A percentile compares a stretch with the other conserved stretches of the same genome.
phyloP scores from a whole-genome alignment of 2,329 filamentous ascomycete genomes.

The Orbilia javanica region DNA sequence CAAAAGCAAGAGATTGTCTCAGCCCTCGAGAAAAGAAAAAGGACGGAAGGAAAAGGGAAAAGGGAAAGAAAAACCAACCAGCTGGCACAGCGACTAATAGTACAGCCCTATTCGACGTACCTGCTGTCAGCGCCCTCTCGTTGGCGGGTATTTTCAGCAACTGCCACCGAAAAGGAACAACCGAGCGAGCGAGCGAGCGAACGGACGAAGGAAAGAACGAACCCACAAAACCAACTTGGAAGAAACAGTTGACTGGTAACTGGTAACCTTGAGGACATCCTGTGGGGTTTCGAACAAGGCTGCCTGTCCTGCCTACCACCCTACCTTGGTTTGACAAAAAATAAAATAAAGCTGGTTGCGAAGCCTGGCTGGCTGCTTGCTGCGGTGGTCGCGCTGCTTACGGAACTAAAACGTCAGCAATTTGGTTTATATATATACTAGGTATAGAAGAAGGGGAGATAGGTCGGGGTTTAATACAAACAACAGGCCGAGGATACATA shows the following conservation, averaged over 20 bases:
- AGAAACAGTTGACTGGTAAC: too few relatives aligned
- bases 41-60: neutral
- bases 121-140: constrained; percentile 26
- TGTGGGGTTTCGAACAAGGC: constrained; percentile 24
- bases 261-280: neutral
- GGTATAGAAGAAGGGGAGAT: too few relatives aligned
- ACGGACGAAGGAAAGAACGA: neutral
- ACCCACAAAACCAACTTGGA: neutral
- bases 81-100: constrained; percentile 4
- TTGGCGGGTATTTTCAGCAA: constrained; percentile 37
- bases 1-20: too few relatives aligned
- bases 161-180: neutral
- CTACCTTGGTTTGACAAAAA: neutral
- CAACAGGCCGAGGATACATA: too few relatives aligned
- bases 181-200: neutral
- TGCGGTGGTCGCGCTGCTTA: constrained; percentile 18
- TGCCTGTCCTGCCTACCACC: neutral
- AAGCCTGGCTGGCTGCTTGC: neutral
- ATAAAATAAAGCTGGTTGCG: neutral
- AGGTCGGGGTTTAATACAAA: too few relatives aligned
- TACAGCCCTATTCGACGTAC: neutral
- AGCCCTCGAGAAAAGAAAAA: neutral
- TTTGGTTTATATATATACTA: too few relatives aligned
- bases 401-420: constrained; percentile 26
- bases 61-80: neutral